Evolutionary conservation across 2,329 filamentous ascomycete genomes (phyloP), one percentile per base, ranked within the genome.

Genomic region (Fusarium torulosum): DNA sequence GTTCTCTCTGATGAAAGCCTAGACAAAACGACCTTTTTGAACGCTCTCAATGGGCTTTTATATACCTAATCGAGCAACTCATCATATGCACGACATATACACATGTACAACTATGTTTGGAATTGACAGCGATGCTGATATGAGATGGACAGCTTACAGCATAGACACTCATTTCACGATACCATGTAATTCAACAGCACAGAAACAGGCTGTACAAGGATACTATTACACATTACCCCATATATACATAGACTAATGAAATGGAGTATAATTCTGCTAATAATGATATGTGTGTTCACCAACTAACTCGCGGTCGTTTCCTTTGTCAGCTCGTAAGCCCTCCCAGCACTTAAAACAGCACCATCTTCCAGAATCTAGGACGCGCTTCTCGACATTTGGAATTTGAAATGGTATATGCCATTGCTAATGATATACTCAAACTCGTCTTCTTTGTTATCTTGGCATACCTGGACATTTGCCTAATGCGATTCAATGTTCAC

Each of bases 401-500:
- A 29, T 44, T 38, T 44, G 53, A 45, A 20, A 35, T 35, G 41
- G 19, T 42, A 13, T 42, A 47, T 47, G 27, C 20, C 29, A 27
- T 43, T 23, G 44, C 20, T 54, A 21, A 45, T 47, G 51, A 44
- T 21, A 37, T 29, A 29, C 29, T 43, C 43, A 49, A 38, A 37
- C n/a, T 33, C 14, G 62, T n/a, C 27, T 31, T 13, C 23, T 19
- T 25, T 17, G n/a, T 33, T 25, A 33, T 46, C 15, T 63, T 51
- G 64, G 20, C 40, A 50, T n/a, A 49, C 37, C 49, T 71, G 59
- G 21, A 52, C 44, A 19, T 63, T 71, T 70, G 59, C 61, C 82
- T 73, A 68, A n/a, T 57, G 67, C 19, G 67, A 85, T 72, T 92
- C 89, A 29, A 97, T 86, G 77, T 96, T 93, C 6, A 81, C 83